Base-by-base conservation (phyloP, 1,284 basidiomycete genomes). In the Exobasidium cylindrosporum region DNA sequence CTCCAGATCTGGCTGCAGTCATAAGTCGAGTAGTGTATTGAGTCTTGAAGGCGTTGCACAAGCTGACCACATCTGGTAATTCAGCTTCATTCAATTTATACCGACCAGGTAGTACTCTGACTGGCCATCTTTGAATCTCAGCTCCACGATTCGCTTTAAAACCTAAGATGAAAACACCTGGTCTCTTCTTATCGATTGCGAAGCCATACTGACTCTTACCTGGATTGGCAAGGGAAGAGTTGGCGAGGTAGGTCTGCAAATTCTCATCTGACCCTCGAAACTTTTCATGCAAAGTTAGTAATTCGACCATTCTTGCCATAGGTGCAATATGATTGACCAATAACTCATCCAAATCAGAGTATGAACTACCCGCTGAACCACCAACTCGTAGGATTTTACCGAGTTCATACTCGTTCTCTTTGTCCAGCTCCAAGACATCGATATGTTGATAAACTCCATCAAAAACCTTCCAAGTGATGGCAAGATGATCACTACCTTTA, bases 381-480 rank as follows among this genome's bases (percentile, higher is more conserved):
- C 93, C 91, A 35, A 97, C 88, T 64, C 82, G 78, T 57, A 92
- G 84, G 57, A 94, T 86, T 61, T 88, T 85, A 10, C 87, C 87
- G 4, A 90, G 86, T 29, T 89, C 73, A 60, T 82, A 83, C 62
- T 84, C 83, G 72, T 92, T 91, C 17, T 88, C 86, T 80, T 86
- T 86, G 79, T 85, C 83, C 50, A 85, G 78, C 77, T 99, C 96
- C 29, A 88, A 87, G 5, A 98, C 93, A 80, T 98, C 93, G 65
- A 99, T 91, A 79, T 99, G 97, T 80, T 98, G 96, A 82, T 91
- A 98, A 23, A 99, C 84, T 66, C 89, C 91, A 64, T 97, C 91
- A 71, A 96, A 95, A 10, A 99, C 94, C 82, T 98, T 98, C 96
- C 96, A 99, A 0, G 96, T 99, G 13, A 98, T 90, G 35, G 96